These are phyloP conservation scores for Neonectria neomacrospora DNA, from an alignment of 2,329 filamentous ascomycete species.

Conservation along the genomic window DNA sequence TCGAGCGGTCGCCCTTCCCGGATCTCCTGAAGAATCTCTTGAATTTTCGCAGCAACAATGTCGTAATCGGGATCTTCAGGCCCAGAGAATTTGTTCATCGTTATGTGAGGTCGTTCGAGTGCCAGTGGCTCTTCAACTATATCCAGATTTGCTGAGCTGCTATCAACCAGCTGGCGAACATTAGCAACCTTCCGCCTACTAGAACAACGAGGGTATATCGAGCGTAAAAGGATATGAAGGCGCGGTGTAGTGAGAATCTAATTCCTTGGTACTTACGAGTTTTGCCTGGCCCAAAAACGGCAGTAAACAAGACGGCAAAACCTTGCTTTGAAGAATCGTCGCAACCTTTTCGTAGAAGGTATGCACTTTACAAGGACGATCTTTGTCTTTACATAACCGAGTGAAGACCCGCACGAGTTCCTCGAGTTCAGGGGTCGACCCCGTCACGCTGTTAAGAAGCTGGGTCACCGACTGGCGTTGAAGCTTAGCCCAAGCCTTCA, in stretches of 20 bases:
- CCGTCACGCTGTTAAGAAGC: neutral
- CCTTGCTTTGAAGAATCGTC: neutral
- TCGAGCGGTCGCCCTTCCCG: constrained; percentile 13
- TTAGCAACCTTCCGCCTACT: neutral
- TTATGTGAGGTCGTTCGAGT: neutral
- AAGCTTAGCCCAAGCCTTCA: neutral
- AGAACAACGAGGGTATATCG: neutral
- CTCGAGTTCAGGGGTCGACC: neutral
- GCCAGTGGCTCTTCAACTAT: neutral
- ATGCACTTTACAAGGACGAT: neutral
- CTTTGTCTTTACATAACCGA: neutral
- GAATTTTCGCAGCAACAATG: neutral
- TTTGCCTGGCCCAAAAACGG: neutral
- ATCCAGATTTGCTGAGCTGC: neutral
- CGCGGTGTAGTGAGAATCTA: neutral
- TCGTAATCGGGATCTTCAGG: neutral
- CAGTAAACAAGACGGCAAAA: neutral
- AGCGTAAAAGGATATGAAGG: neutral
- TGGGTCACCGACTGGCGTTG: neutral
- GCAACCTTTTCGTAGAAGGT: neutral
- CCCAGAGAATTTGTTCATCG: constrained; percentile 4
- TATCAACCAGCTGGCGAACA: constrained; percentile 1
- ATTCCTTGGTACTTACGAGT: neutral
- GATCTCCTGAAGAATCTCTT: neutral
- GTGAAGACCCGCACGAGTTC: neutral